These are phyloP conservation scores for Podaxis sp. DNA, from an alignment of 768 basidiomycete species.

Conservation along the genomic window DNA sequence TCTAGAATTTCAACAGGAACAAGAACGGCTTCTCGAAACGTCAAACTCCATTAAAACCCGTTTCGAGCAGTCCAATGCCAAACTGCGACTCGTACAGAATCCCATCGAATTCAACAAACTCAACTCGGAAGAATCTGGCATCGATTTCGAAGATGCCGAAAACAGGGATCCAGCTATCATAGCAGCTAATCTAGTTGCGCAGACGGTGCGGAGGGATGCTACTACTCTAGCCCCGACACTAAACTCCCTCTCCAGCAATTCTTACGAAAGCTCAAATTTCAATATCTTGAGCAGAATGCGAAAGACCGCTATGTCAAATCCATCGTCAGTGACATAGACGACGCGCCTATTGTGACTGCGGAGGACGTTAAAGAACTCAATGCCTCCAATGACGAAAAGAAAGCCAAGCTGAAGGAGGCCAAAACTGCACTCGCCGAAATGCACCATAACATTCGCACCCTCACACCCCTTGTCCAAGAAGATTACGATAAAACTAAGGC, in stretches of 20 bases:
- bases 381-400: constrained; percentile 65
- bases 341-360: constrained; percentile 76
- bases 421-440: constrained; percentile 65
- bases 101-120: constrained; percentile 36
- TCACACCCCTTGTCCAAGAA: constrained; percentile 70
- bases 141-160: constrained; percentile 35
- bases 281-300: constrained; percentile 87
- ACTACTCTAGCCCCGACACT: neutral
- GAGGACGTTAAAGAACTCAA: constrained; percentile 75
- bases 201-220: constrained; percentile 45
- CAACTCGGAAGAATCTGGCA: constrained; percentile 33
- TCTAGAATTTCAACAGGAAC: constrained; percentile 23
- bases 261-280: constrained; percentile 82
- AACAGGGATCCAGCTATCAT: constrained; percentile 56
- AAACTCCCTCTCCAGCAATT: constrained; percentile 47
- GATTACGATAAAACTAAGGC: constrained; percentile 61
- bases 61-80: constrained; percentile 30
- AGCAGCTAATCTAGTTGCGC: constrained; percentile 56
- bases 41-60: constrained; percentile 32
- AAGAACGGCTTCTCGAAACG: constrained; percentile 32
- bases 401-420: constrained; percentile 60
- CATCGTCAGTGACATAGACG: constrained; percentile 82
- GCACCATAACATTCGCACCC: constrained; percentile 57
- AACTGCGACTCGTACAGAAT: constrained; percentile 39
- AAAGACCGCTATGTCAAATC: constrained; percentile 87